These are phyloP conservation scores for Babesia ovis DNA, from an alignment of 169 alveolate species.

Conservation along the genomic window DNA sequence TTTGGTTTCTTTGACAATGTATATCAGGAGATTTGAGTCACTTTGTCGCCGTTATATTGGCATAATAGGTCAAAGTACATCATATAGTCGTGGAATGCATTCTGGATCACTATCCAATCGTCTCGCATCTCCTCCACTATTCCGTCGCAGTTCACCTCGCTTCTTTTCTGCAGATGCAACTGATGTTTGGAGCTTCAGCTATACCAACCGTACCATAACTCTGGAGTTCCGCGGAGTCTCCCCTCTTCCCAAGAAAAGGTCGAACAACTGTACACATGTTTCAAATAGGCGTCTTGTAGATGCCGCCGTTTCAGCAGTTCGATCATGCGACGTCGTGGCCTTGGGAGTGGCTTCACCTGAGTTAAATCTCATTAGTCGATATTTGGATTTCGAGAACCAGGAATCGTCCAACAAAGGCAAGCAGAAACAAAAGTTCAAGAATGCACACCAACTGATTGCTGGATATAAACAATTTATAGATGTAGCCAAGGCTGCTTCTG, in stretches of 20 bases:
- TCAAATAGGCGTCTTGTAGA: conserved; percentile 8
- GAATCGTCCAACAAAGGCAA: neutral
- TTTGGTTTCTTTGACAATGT: too few species aligned
- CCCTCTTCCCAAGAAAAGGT: neutral
- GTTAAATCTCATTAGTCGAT: conserved; percentile 8
- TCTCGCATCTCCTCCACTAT: too few species aligned
- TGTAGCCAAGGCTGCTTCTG: conserved; percentile 3
- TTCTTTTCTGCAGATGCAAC: conserved; percentile 1
- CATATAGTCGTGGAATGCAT: too few species aligned
- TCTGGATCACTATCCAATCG: too few species aligned
- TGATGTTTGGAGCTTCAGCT: conserved; percentile 9
- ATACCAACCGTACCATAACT: conserved; percentile 27
- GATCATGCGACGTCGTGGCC: conserved; percentile 14
- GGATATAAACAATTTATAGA: conserved; percentile 25
- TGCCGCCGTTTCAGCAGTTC: conserved; percentile 11
- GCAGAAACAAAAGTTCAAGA: neutral
- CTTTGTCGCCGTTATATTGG: too few species aligned
- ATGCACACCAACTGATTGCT: conserved; percentile 7
- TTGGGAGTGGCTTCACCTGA: conserved; percentile 24
- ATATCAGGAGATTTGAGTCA: too few species aligned
- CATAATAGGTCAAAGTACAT: too few species aligned
- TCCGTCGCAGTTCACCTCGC: too few species aligned
- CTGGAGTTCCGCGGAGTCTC: conserved; percentile 28
- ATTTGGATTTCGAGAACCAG: conserved; percentile 10
- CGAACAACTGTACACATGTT: neutral